These are phyloP conservation scores for Fusarium aywerte DNA, from an alignment of 2,329 filamentous ascomycete species.

Conservation along the genomic window DNA sequence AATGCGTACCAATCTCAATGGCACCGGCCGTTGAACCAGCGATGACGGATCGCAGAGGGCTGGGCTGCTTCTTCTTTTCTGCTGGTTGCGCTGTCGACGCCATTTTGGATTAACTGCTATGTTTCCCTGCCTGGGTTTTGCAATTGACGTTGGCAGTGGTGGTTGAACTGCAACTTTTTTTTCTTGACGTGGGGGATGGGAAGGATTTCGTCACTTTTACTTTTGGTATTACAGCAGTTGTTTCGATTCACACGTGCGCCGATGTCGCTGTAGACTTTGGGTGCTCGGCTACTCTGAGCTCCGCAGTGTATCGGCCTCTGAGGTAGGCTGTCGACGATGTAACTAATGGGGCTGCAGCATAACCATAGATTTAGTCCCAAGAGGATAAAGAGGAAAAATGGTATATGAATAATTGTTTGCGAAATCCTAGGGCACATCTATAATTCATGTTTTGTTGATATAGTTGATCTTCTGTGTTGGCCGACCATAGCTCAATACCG, in stretches of 20 bases:
- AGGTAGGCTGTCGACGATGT: neutral
- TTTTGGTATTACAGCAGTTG: constrained; percentile 4
- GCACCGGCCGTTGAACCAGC: constrained; percentile 94
- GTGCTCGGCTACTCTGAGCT: constrained; percentile 7
- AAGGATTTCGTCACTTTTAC: constrained; percentile 44
- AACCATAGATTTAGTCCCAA: too few species aligned
- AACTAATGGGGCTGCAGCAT: neutral
- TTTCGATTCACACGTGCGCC: constrained; percentile 33
- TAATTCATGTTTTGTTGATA: too few species aligned
- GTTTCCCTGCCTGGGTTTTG: constrained; percentile 6
- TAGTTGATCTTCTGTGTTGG: too few species aligned
- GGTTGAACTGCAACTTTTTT: constrained; percentile 23
- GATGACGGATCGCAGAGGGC: constrained; percentile 86
- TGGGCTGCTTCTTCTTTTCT: constrained; percentile 65
- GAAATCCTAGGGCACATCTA: too few species aligned
- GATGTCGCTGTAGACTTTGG: constrained; percentile 41
- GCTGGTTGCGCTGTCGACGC: constrained; percentile 42
- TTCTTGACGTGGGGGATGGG: constrained; percentile 23
- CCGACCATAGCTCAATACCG: too few species aligned
- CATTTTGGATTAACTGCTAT: constrained; percentile 41
- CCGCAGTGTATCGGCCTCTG: neutral
- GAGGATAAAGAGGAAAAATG: neutral
- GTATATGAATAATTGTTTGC: too few species aligned
- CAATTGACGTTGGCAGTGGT: neutral
- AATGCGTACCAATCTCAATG: constrained; percentile 85